Base-by-base conservation (phyloP, 352 stramenopile genomes). In the Albugo laibachii region DNA sequence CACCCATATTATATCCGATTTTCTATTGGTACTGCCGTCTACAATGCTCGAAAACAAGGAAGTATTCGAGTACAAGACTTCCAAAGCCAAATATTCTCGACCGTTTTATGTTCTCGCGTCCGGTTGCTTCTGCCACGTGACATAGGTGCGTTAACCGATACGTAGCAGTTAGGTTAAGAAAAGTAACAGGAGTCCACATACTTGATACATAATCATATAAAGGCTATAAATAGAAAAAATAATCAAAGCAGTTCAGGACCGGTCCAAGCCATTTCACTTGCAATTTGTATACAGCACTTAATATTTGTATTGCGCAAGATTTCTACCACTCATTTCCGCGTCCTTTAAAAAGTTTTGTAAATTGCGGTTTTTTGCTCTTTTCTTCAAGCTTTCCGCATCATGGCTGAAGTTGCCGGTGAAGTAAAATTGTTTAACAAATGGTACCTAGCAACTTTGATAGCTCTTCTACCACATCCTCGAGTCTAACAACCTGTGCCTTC, bases 391-490 rank as follows among this genome's bases (percentile, higher is more conserved):
- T 31, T 31, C 24, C 24, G 24, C 70, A 86, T 83, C 69, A 91
- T 91, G 77, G 74, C 77, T 68, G 77, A 91, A 83, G 77, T 85
- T 83, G 80, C 76, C 65, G 82, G 67, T 61, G 83, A 95, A 87
- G 81, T 95, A 53, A 95, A 95, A 77, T 78, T 95, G 61, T 95
- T 95, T 69, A 92, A 92, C 80, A 95, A 95, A 61, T 95, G 82
- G 80, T 93, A 89, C 53, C 19, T 2, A 5, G 35, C 41, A 14
- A 15, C 13, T 13, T 47, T 18, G 20, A 21, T 14, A 31, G 4
- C 13, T 48, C 11, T 45, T 15, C 19, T 41, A 21, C 40, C 15
- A 19, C 24, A 31, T 31, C 24, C n/a, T 31, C 24, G 8, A 31
- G 3, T 3, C 24, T 31, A 3, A 31, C 24, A 31, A 31, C 24